These are phyloP conservation scores for Curvularia spicifera DNA, from an alignment of 2,329 filamentous ascomycete genomes.

Conservation along the genomic window DNA sequence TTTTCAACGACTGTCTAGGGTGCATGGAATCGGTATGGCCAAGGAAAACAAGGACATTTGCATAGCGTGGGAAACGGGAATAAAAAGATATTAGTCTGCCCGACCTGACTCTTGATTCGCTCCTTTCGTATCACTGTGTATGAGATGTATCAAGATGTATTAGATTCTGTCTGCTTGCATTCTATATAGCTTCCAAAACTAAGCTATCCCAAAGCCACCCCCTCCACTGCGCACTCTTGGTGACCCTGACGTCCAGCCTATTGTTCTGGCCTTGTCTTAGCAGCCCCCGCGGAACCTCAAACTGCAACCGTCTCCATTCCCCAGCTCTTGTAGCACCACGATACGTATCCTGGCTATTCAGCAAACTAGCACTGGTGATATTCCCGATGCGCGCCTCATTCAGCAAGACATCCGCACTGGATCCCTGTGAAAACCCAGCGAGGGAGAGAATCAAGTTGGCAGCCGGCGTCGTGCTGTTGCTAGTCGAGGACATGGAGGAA, in stretches of 20 bases:
- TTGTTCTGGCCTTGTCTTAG: slow-evolving; percentile 50
- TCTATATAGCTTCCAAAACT: slow-evolving; percentile 44
- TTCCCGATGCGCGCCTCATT: slow-evolving; percentile 53
- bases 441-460: slow-evolving; percentile 53
- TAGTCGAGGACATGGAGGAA: slow-evolving; percentile 17
- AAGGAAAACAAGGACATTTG: slow-evolving; percentile 5
- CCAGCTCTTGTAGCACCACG: slow-evolving; percentile 56
- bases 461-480: slow-evolving; percentile 29
- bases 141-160: neutral
- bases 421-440: slow-evolving; percentile 55
- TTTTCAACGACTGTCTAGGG: slow-evolving; percentile 11
- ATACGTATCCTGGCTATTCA: slow-evolving; percentile 57
- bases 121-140: neutral
- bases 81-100: neutral
- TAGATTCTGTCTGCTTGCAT: neutral
- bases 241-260: slow-evolving; percentile 48
- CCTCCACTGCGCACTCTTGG: slow-evolving; percentile 46
- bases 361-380: slow-evolving; percentile 47
- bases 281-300: slow-evolving; percentile 36
- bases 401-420: slow-evolving; percentile 51
- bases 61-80: slow-evolving; percentile 6
- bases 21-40: slow-evolving; percentile 15
- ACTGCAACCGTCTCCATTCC: slow-evolving; percentile 58
- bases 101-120: neutral
- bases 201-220: slow-evolving; percentile 55